Evolutionary conservation across 257 asterid genomes (phyloP), one percentile per base, ranked within the genome.

Genomic region (Capsicum chinense): DNA sequence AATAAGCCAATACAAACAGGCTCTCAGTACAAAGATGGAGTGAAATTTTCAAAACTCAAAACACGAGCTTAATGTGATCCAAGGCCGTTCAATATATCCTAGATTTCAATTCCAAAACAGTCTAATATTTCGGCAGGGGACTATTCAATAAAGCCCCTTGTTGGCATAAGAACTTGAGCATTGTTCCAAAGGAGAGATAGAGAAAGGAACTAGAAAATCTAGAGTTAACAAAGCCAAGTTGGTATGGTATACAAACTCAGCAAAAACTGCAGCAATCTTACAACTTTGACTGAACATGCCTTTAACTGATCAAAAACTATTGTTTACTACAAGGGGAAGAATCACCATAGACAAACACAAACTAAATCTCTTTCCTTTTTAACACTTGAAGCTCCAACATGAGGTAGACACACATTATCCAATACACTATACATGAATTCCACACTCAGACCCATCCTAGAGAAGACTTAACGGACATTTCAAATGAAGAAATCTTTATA

Each of bases 51-150:
- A 69, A 42, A 69, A 69, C 16, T 9, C 81, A 74, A 73, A 13
- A 6, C 19, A 74, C 19, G 47, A 74, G 62, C 3, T 47, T 73
- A 74, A 50, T 12, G 21, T 74, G 19, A 74, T 74, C 80, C 47
- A 50, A 48, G 19, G 19, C 33, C 33, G 33, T 21, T 11, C 21
- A 50, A 19, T 54, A 73, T 21, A 74, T 74, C 7, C 47, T 6
- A 74, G 44, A 74, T 50, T 7, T 74, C 81, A 74, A 21, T 74
- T 21, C 62, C 80, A 74, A 74, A 11, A n/a, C 44, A 73, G 5
- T 13, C 13, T 19, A 48, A 48, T 48, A 13, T 14, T 73, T 73
- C 6, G 19, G 60, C 4, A 74, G 13, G 42, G 80, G 13, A 74
- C 60, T 74, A 42, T 63, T 7, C 14, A 10, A 13, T 21, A 63